phyloP scores from a whole-genome alignment of 2,329 filamentous ascomycete species.

The Ampelomyces quisqualis region DNA sequence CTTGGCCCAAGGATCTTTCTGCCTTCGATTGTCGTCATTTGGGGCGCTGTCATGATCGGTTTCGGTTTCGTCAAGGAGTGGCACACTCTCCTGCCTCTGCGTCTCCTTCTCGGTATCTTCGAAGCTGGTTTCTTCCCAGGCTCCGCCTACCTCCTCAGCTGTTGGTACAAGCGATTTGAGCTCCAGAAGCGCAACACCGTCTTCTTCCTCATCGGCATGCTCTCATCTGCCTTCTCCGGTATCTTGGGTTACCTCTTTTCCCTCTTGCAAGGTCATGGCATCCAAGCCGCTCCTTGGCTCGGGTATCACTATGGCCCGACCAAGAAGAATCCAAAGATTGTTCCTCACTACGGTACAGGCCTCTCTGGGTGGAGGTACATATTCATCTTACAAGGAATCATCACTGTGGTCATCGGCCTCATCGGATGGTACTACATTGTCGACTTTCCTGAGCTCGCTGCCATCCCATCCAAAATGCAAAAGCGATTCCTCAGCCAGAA shows the following conservation, averaged over 20 bases:
- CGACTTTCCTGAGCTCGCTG: slow-evolving; percentile 30
- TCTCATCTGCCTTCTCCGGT: slow-evolving; percentile 28
- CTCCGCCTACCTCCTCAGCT: slow-evolving; percentile 55
- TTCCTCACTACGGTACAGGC: slow-evolving; percentile 35
- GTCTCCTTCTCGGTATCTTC: slow-evolving; percentile 26
- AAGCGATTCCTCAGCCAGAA: slow-evolving; percentile 30
- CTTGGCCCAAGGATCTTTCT: slow-evolving; percentile 26
- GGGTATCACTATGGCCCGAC: slow-evolving; percentile 36
- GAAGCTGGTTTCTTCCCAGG: slow-evolving; percentile 35
- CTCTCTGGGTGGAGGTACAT: slow-evolving; percentile 33
- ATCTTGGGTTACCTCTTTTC: slow-evolving; percentile 40
- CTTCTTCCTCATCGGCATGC: slow-evolving; percentile 50
- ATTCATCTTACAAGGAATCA: slow-evolving; percentile 27
- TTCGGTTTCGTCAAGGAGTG: slow-evolving; percentile 30
- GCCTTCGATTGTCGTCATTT: slow-evolving; percentile 21
- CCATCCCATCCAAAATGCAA: slow-evolving; percentile 17
- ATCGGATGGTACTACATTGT: slow-evolving; percentile 29
- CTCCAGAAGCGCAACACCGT: slow-evolving; percentile 57
- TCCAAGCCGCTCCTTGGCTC: slow-evolving; percentile 26
- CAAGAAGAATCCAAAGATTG: slow-evolving; percentile 22
- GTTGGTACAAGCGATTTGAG: slow-evolving; percentile 61
- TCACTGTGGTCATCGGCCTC: slow-evolving; percentile 22
- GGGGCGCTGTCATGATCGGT: slow-evolving; percentile 27
- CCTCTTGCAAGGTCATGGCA: slow-evolving; percentile 52
- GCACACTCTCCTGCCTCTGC: slow-evolving; percentile 25